These are phyloP conservation scores for Curvularia eragrostidis DNA, from an alignment of 2,329 filamentous ascomycete genomes.

Conservation along the genomic window DNA sequence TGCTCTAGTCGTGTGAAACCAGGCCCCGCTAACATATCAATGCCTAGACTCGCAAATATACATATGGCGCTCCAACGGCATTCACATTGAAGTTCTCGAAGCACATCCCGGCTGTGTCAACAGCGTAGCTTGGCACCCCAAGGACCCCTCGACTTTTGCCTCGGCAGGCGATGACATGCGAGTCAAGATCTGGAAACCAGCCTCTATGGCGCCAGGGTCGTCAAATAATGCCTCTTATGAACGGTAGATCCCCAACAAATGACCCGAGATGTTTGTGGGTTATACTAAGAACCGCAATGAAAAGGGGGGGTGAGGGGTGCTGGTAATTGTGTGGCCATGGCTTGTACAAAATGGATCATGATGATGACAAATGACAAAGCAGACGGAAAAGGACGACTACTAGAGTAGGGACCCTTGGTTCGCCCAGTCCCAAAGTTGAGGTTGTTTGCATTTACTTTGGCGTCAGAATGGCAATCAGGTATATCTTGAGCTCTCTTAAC, in stretches of 20 bases:
- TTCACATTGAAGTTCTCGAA: conserved; percentile 75
- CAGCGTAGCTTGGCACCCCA: conserved; percentile 86
- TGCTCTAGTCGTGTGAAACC: neutral
- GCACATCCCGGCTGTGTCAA: conserved; percentile 84
- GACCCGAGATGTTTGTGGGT: neutral
- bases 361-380: neutral
- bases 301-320: too few relatives aligned
- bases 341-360: neutral
- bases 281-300: neutral
- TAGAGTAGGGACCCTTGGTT: neutral
- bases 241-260: conserved; percentile 17
- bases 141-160: conserved; percentile 81
- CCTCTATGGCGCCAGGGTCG: conserved; percentile 20
- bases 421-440: neutral
- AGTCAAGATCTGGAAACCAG: conserved; percentile 74
- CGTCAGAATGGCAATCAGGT: neutral
- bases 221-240: conserved; percentile 30
- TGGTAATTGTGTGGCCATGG: neutral
- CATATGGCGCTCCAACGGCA: conserved; percentile 89
- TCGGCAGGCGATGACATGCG: conserved; percentile 87
- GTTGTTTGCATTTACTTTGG: neutral
- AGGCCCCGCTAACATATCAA: conserved; percentile 2
- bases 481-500: neutral
- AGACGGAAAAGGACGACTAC: neutral
- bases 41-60: conserved; percentile 70